Evolutionary conservation across 2,329 filamentous ascomycete genomes (phyloP).

Genomic region (Hansfordia pulvinata): DNA sequence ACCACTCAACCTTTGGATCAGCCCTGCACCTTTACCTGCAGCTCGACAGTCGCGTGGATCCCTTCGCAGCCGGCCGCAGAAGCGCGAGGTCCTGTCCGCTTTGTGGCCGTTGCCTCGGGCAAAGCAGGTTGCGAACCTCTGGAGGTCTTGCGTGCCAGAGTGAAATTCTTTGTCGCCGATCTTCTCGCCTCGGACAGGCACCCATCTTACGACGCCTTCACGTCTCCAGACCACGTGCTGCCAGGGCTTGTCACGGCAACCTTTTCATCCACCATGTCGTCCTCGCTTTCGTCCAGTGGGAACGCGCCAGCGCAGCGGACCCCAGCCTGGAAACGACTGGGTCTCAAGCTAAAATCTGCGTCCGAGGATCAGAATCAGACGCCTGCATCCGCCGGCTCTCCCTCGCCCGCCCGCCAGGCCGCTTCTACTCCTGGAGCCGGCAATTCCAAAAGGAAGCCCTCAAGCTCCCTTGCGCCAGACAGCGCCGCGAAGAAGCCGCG

Average conservation of each 20-base stretch:
- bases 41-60: too few relatives aligned
- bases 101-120: too few relatives aligned
- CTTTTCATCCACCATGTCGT: slow-evolving; percentile 27
- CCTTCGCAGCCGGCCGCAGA: too few relatives aligned
- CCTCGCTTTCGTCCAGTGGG: slow-evolving; percentile 19
- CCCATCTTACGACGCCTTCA: too few relatives aligned
- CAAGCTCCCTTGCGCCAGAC: slow-evolving; percentile 15
- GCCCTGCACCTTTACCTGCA: too few relatives aligned
- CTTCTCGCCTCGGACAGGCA: too few relatives aligned
- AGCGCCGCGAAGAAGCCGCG: slow-evolving; percentile 16
- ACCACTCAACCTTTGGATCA: too few relatives aligned
- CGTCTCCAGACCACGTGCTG: too few relatives aligned
- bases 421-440: slow-evolving; percentile 7
- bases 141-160: too few relatives aligned
- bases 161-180: too few relatives aligned
- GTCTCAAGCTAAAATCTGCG: slow-evolving; percentile 43
- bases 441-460: slow-evolving; percentile 18
- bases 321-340: slow-evolving; percentile 49
- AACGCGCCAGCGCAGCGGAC: slow-evolving; percentile 30
- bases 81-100: too few relatives aligned
- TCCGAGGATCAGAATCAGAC: slow-evolving; percentile 17
- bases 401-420: slow-evolving; percentile 5
- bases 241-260: slow-evolving; percentile 9
- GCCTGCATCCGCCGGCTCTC: slow-evolving; percentile 13
- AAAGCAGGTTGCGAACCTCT: too few relatives aligned